Evolutionary conservation across 1,139 yeast genomes (phyloP).

Genomic region (Diutina rugosa): DNA sequence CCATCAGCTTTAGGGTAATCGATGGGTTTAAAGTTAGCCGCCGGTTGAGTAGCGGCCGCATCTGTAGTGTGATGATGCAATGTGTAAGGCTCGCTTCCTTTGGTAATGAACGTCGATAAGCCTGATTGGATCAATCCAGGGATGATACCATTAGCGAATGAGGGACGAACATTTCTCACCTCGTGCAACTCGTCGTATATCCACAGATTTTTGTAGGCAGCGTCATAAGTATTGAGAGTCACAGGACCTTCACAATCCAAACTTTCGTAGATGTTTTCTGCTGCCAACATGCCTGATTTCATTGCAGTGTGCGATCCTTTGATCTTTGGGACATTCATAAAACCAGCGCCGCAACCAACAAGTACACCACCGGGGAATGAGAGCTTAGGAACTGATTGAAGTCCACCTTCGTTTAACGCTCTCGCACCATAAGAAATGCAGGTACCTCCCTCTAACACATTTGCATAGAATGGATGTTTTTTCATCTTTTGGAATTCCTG

Average conservation of each 20-base stretch:
- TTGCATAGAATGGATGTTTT: constrained; percentile 74
- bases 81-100: constrained; percentile 83
- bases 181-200: constrained; percentile 66
- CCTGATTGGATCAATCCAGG: constrained; percentile 85
- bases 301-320: constrained; percentile 98
- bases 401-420: constrained; percentile 93
- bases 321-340: constrained; percentile 91
- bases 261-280: constrained; percentile 62
- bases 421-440: constrained; percentile 92
- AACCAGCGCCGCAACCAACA: constrained; percentile 93
- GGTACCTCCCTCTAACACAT: constrained; percentile 73
- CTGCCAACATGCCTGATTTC: constrained; percentile 91
- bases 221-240: constrained; percentile 46
- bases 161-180: constrained; percentile 84
- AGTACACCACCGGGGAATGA: constrained; percentile 92
- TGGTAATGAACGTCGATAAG: constrained; percentile 61
- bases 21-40: constrained; percentile 52
- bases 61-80: constrained; percentile 61
- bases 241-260: constrained; percentile 29
- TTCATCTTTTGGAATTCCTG: constrained; percentile 93
- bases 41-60: constrained; percentile 55
- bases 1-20: constrained; percentile 95
- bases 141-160: constrained; percentile 64
- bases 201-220: constrained; percentile 66
- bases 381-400: constrained; percentile 79